Conservation (phyloP, 352 stramenopile species). For the Phytophthora meadii region DNA sequence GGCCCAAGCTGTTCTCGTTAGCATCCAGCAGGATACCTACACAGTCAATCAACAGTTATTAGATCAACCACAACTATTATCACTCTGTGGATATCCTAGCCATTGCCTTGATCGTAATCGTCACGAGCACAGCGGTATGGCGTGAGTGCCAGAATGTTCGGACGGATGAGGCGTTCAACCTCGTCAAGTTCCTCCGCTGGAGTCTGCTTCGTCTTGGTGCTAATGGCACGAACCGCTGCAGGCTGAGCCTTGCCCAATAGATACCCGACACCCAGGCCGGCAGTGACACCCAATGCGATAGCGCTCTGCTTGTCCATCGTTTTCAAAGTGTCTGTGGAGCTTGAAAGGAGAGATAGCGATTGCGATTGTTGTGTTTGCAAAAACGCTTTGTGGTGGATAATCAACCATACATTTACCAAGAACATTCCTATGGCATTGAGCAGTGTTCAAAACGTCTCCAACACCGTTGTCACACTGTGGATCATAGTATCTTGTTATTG, state of each 20-base stretch:
- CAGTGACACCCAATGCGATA: conserved; percentile 65
- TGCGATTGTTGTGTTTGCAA: conserved; percentile 32
- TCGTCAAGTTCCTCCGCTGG: conserved; percentile 50
- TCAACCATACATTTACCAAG: conserved; percentile 22
- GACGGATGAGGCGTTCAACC: conserved; percentile 91
- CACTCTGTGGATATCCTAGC: background rate
- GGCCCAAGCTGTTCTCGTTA: conserved; percentile 98
- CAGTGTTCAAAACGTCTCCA: no score
- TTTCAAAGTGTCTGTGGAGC: conserved; percentile 21
- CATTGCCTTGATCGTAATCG: conserved; percentile 88
- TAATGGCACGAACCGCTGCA: conserved; percentile 7
- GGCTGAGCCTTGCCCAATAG: conserved; percentile 65
- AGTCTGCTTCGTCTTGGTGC: conserved; percentile 9
- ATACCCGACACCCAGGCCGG: conserved; percentile 73
- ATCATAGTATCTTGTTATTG: no score
- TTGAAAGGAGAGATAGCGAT: conserved; percentile 5
- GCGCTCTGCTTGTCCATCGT: conserved; percentile 74
- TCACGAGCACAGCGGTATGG: conserved; percentile 98
- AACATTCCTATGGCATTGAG: conserved; percentile 29
- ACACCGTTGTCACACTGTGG: no score
- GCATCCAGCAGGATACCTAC: conserved; percentile 96
- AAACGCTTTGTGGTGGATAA: conserved; percentile 24
- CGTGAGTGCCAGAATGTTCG: conserved; percentile 96
- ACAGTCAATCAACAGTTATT: background rate
- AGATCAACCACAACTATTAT: background rate